These are phyloP conservation scores for Crithidia fasciculata DNA, from an alignment of 208 protist species.

Conservation along the genomic window DNA sequence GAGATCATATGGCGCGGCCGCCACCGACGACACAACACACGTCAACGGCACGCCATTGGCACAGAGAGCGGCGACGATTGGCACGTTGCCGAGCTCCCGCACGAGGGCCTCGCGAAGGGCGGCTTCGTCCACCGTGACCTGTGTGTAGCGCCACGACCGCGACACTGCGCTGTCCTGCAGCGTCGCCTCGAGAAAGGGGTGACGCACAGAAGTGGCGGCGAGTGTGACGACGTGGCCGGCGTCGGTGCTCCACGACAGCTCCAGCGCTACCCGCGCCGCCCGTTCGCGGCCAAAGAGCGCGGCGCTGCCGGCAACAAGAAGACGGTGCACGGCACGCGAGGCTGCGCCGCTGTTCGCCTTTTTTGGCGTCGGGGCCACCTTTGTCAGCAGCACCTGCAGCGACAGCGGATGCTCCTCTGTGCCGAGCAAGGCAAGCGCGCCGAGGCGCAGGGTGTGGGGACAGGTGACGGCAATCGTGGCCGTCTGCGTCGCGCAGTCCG, in stretches of 20 bases:
- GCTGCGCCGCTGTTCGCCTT: background rate
- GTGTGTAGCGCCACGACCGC: conserved; percentile 29
- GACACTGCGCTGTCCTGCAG: conserved; percentile 50
- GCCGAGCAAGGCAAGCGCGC: conserved; percentile 19
- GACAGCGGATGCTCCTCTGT: conserved; percentile 9
- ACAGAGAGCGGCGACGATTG: conserved; percentile 55
- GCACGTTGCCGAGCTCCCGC: conserved; percentile 37
- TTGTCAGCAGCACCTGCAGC: conserved; percentile 11
- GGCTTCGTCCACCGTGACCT: conserved; percentile 26
- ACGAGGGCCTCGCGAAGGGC: conserved; percentile 30
- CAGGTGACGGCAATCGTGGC: conserved; percentile 19
- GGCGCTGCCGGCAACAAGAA: conserved; percentile 11
- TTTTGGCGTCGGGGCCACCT: background rate
- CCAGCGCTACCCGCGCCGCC: conserved; percentile 20
- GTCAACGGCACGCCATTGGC: conserved; percentile 51
- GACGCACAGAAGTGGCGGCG: conserved; percentile 14
- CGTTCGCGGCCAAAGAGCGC: conserved; percentile 16
- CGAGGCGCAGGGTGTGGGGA: conserved; percentile 12
- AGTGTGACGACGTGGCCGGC: conserved; percentile 13
- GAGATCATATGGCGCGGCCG: conserved; percentile 43
- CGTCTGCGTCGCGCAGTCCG: background rate
- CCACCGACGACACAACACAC: conserved; percentile 47
- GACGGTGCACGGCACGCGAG: background rate
- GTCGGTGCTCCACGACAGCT: conserved; percentile 20
- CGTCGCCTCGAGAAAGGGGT: conserved; percentile 21